Base-by-base conservation (phyloP, 495 filamentous ascomycete species). In the Hyaloscypha hepaticicola region DNA sequence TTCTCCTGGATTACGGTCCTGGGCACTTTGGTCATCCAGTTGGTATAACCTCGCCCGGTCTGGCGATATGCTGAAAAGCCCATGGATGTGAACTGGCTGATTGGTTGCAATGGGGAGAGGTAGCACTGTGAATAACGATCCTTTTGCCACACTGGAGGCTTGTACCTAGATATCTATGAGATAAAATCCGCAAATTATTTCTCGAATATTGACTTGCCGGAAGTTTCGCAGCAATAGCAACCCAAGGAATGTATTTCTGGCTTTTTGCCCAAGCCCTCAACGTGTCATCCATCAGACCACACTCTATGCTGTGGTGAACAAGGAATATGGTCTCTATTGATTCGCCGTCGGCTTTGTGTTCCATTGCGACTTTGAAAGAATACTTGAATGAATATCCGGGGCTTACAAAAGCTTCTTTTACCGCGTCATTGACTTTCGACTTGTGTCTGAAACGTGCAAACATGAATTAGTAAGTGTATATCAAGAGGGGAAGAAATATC, bases 81-180 rank as follows among this genome's bases (percentile, higher is more conserved):
- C 78, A 52, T 80, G 78, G 6, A 80, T 74, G 50, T 77, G 78
- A 19, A 75, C 72, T 9, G 77, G 78, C 22, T 79, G 77, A 8
- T 72, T 68, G 4, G 70, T 75, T 25, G 48, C 24, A 38, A 78
- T 69, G n/a, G 77, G 76, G 25, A 80, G 66, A 14, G 74, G 77
- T 14, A 80, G 65, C 5, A 72, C 77, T 14, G 72, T 77, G 64
- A 78, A 80, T 8, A 80, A 72, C 2, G 66, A 69, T 21, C 74
- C 73, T 7, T 55, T 29, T 1, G n/a, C 14, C n/a, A 24, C 45
- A 19, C 61, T 25, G 27, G 64, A 68, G 64, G 25, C 58, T 7
- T 27, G 29, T 22, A 41, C 56, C 41, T 27, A 41, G 5, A 11
- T 24, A 58, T 31, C 31, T 26, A 27, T 33, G 29, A 56, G 51